Conservation (phyloP, 306 rosid genomes). For the Vachellia pachyceras region DNA sequence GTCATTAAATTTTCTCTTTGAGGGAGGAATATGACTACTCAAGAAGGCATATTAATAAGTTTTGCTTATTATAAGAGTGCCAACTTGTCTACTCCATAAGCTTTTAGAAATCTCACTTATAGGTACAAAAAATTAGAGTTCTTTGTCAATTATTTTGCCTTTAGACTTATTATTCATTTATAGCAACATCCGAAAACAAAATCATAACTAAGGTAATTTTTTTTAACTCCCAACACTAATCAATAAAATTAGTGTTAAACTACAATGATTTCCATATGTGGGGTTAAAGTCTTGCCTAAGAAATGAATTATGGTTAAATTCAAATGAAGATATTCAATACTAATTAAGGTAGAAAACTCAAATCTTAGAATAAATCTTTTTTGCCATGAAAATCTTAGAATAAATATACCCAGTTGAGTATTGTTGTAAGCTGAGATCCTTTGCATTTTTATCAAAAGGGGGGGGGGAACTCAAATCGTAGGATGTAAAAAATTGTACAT, state of each 20-base stretch:
- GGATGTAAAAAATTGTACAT: not conserved
- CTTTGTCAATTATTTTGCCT: conserved; percentile 35
- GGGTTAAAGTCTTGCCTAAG: conserved; percentile 8
- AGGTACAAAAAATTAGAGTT: conserved; percentile 36
- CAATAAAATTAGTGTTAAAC: not conserved
- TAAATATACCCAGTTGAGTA: no score
- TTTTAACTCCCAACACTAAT: not conserved
- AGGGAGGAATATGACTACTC: not conserved
- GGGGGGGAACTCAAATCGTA: no score
- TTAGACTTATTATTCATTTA: not conserved
- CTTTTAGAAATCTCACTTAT: conserved; percentile 38
- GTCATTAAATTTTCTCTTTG: conserved; percentile 34
- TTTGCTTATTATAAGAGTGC: conserved; percentile 42
- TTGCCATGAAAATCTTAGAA: no score
- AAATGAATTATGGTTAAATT: not conserved
- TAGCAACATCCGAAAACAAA: not conserved
- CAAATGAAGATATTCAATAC: not conserved
- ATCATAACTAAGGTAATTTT: not conserved
- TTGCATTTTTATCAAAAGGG: no score
- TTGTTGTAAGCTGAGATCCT: no score
- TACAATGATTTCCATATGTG: not conserved
- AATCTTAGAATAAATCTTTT: no score
- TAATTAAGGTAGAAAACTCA: not conserved
- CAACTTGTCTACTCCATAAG: conserved; percentile 38
- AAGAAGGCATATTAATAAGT: conserved; percentile 44